phyloP scores from a whole-genome alignment of 2,329 filamentous ascomycete species.

The Colletotrichum melonis region DNA sequence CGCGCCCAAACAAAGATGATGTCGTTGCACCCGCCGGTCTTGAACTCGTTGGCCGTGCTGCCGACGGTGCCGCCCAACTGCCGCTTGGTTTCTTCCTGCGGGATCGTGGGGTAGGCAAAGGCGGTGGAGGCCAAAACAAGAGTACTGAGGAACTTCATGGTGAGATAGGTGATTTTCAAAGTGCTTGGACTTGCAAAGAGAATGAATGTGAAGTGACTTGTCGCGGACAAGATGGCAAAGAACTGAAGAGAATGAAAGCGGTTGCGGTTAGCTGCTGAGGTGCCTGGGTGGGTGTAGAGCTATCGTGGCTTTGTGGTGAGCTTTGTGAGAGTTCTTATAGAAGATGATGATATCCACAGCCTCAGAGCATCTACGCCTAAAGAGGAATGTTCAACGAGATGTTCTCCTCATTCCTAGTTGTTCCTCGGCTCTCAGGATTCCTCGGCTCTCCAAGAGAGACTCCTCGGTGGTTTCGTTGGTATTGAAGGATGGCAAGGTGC shows the following conservation, averaged over 20 bases:
- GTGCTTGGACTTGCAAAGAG: not conserved
- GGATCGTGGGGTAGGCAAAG: slow-evolving; percentile 24
- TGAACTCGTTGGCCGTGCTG: slow-evolving; percentile 37
- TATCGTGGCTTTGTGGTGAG: not conserved
- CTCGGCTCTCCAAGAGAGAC: not conserved
- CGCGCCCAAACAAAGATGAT: slow-evolving; percentile 40
- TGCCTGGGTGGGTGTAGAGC: not conserved
- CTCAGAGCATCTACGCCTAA: slow-evolving; percentile 10
- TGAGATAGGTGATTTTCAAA: not conserved
- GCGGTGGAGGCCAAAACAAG: slow-evolving; percentile 29
- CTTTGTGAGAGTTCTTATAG: slow-evolving; percentile 8
- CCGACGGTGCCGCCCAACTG: slow-evolving; percentile 20
- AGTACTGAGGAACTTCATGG: slow-evolving; percentile 29
- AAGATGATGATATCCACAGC: not conserved
- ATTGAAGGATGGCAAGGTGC: not conserved
- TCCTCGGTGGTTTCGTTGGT: not conserved
- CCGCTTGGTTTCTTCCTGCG: slow-evolving; percentile 17
- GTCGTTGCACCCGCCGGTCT: slow-evolving; percentile 37
- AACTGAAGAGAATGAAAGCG: slow-evolving; percentile 1
- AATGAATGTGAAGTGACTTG: slow-evolving; percentile 5
- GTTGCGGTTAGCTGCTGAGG: not conserved
- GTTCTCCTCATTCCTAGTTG: not conserved
- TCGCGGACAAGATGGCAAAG: slow-evolving; percentile 7
- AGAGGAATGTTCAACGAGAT: slow-evolving; percentile 16
- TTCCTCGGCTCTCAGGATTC: slow-evolving; percentile 7